Evolutionary conservation across 1,284 basidiomycete genomes (phyloP), one percentile per base, ranked within the genome.

Genomic region (Ustilago crameri): DNA sequence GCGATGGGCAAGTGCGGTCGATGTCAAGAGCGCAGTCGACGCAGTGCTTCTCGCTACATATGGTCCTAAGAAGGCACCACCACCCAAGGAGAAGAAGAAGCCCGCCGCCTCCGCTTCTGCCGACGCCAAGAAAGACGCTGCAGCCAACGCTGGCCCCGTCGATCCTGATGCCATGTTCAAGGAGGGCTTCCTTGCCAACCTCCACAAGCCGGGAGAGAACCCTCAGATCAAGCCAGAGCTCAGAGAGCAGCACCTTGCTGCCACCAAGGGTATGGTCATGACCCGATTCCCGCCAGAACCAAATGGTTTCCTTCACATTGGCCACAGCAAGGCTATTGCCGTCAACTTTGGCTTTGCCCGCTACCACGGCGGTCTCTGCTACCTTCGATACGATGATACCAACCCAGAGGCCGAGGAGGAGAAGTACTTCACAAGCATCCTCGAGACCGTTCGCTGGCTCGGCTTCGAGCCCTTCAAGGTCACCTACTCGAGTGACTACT

Each of bases 271-370:
- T 14, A 86, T 88, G 62, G 94, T 98, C 5, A 91, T 91, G 86
- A 98, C 96, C 8, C 93, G 96, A 37, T 99, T 99, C 86, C 96
- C 96, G 22, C 96, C 96, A 3, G 96, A 99, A 85, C 96, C 96
- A 17, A 98, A 98, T 83, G 95, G 95, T 5, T 98, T 89, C 85
- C 87, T 98, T 47, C 95, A 97, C 84, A 93, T 97, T 63, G 95
- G 85, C 4, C 96, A 98, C 82, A 96, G 95, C 53, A 98, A 98
- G 84, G 95, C 96, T 8, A 98, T 99, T 79, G 96, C 97, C 79
- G 90, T 98, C 75, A 93, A 96, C 85, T 99, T 98, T 84, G 96
- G 96, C 27, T 99, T 93, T 83, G 96, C 96, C 24, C 93, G 93
- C 22, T 90, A 93, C 84, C 88, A 98, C 82, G 88, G 89, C 20